A percentile compares a stretch with the other conserved stretches of the same genome.
These are phyloP conservation scores for Mesotaenium endlicherianum DNA, from an alignment of 139 green algal genomes.

Conservation along the genomic window DNA sequence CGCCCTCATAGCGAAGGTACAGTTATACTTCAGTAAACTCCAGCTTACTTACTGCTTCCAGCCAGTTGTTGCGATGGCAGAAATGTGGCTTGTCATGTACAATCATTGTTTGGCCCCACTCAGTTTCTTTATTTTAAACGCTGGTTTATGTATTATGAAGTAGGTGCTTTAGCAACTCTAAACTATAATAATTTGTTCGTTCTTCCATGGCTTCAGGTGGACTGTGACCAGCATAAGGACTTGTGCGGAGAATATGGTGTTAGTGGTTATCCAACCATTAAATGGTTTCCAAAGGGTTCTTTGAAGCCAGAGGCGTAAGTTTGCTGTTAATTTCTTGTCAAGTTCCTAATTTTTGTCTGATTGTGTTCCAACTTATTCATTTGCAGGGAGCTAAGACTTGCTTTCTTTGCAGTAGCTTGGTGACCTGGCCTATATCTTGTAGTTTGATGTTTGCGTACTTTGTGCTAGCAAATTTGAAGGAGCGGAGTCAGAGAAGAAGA, in stretches of 20 bases:
- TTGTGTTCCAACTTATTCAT: not conserved
- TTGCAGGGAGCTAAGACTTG: no score
- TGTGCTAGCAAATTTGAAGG: no score
- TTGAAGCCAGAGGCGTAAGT: slow-evolving; percentile 42
- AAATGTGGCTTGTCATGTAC: no score
- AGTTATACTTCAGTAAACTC: no score
- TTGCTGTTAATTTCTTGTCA: no score
- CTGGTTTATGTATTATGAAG: not conserved
- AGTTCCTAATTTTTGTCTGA: not conserved
- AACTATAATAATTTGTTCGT: not conserved
- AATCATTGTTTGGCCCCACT: not conserved
- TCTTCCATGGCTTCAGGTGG: slow-evolving; percentile 22
- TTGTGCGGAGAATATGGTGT: slow-evolving; percentile 39
- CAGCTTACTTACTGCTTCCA: no score
- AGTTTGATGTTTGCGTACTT: no score
- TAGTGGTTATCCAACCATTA: slow-evolving; percentile 43
- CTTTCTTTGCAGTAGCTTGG: no score
- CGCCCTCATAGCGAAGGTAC: slow-evolving; percentile 49
- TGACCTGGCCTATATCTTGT: no score
- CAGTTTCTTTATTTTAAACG: not conserved
- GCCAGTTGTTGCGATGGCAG: no score
- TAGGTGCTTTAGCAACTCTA: not conserved
- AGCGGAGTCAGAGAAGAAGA: no score
- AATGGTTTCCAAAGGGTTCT: slow-evolving; percentile 43
- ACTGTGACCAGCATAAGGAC: slow-evolving; percentile 53